Evolutionary conservation across 1,284 basidiomycete species (phyloP).

Genomic region (Fomitopsis schrenkii): DNA sequence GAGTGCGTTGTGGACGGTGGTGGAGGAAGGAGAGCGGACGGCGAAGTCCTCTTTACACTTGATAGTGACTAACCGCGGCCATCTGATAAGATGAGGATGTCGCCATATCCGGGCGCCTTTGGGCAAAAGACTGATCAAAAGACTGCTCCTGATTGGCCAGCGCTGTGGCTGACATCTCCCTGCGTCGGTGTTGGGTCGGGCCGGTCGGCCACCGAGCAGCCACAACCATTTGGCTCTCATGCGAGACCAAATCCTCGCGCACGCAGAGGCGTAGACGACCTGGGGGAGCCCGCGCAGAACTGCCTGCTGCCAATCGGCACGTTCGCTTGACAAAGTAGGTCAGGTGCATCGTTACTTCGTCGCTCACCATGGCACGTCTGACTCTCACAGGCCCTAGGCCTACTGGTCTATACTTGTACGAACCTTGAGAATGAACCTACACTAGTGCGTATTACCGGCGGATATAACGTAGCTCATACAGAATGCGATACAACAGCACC

Average conservation of each 20-base stretch:
- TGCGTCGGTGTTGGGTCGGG: background rate
- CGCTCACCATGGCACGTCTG: background rate
- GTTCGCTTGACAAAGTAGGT: background rate
- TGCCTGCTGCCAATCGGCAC: background rate
- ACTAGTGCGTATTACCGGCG: background rate
- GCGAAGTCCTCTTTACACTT: background rate
- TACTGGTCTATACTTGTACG: too few species aligned
- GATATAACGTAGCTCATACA: background rate
- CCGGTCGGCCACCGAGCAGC: too few species aligned
- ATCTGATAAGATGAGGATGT: conserved; percentile 13
- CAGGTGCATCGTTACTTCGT: background rate
- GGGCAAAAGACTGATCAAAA: background rate
- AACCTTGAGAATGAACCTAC: background rate
- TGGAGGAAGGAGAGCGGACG: background rate
- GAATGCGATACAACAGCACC: background rate
- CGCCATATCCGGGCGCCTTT: conserved; percentile 3
- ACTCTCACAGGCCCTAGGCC: too few species aligned
- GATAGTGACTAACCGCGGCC: conserved; percentile 4
- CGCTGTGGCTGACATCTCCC: background rate
- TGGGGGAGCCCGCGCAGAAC: background rate
- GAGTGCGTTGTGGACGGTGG: background rate
- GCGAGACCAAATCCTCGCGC: background rate
- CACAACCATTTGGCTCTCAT: background rate
- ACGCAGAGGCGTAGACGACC: background rate
- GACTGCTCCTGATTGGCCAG: background rate